Conservation (phyloP, 2,329 filamentous ascomycete genomes). For the Triangularia verruculosa region DNA sequence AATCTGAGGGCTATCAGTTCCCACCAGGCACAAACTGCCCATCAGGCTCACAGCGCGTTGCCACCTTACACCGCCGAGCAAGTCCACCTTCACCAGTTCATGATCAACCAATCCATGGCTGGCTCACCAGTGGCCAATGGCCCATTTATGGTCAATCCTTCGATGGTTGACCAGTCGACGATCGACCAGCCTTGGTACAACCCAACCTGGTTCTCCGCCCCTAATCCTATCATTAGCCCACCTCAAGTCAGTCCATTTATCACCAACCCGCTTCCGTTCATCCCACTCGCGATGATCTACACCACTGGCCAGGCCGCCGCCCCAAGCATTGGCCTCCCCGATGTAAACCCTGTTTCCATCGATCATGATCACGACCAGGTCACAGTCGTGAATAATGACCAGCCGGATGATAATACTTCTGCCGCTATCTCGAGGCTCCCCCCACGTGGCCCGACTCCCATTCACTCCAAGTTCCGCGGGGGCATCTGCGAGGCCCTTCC, state of each 20-base stretch:
- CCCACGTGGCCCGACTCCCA: background rate
- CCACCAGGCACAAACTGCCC: background rate
- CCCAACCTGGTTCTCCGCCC: background rate
- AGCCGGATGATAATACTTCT: too few species aligned
- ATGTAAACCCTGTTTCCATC: too few species aligned
- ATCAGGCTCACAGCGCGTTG: too few species aligned
- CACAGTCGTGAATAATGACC: background rate
- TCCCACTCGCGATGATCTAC: background rate
- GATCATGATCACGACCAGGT: too few species aligned
- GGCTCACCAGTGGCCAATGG: too few species aligned
- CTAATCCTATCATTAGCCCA: background rate
- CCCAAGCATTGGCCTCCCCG: background rate
- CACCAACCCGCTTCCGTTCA: background rate
- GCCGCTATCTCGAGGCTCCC: background rate
- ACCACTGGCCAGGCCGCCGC: background rate
- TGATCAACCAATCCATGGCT: background rate
- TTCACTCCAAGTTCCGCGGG: constrained; percentile 38
- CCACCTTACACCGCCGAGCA: too few species aligned
- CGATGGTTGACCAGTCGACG: background rate
- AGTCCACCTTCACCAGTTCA: too few species aligned
- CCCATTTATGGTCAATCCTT: too few species aligned
- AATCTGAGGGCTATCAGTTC: background rate
- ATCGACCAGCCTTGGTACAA: background rate
- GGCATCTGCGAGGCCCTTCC: constrained; percentile 61
- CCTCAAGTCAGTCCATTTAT: background rate